Base-by-base conservation (phyloP, 139 green algal genomes). In the Ettlia oleoabundans region DNA sequence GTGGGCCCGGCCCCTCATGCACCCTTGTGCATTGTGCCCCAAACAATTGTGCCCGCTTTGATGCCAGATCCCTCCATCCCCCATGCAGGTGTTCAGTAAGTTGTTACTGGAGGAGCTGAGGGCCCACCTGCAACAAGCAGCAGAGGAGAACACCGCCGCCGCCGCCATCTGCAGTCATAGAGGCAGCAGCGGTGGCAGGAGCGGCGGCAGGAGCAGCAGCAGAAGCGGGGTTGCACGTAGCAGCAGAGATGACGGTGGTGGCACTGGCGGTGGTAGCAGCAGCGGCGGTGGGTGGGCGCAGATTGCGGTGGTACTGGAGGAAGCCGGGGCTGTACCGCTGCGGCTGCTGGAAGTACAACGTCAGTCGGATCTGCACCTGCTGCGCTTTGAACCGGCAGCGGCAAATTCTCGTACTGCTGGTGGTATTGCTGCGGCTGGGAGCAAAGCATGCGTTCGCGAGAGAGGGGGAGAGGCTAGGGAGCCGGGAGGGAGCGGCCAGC, bases 41-140 rank as follows among this genome's bases (percentile, higher is more conserved):
- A n/a, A n/a, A n/a, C n/a, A n/a, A n/a, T n/a, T n/a, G n/a, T n/a
- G n/a, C n/a, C n/a, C n/a, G n/a, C n/a, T n/a, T n/a, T n/a, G n/a
- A n/a, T n/a, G n/a, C n/a, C n/a, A n/a, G n/a, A n/a, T n/a, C 33
- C 64, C 64, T 43, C 15, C 33, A 6, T 47, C 3, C 32, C 3
- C 33, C 18, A 9, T 65, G 52, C 72, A 76, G n/a, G 72, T 79
- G 3, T 92, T 91, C 80, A 85, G 69, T 33, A 63, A 58, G 9
- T 80, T 92, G 35, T 80, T 92, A 37, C 47, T 93, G 10, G 90
- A 92, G 66, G 90, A 94, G 87, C 80, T 94, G 28, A 78, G 84
- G 13, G 86, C 90, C 1, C 63, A 79, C 24, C 61, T 93, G 43
- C 82, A 85, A 53, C 80, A 86, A 43, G 76, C 86, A 28, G 35